Evolutionary conservation across 2,329 filamentous ascomycete genomes (phyloP).

Genomic region (Penicillium palitans): DNA sequence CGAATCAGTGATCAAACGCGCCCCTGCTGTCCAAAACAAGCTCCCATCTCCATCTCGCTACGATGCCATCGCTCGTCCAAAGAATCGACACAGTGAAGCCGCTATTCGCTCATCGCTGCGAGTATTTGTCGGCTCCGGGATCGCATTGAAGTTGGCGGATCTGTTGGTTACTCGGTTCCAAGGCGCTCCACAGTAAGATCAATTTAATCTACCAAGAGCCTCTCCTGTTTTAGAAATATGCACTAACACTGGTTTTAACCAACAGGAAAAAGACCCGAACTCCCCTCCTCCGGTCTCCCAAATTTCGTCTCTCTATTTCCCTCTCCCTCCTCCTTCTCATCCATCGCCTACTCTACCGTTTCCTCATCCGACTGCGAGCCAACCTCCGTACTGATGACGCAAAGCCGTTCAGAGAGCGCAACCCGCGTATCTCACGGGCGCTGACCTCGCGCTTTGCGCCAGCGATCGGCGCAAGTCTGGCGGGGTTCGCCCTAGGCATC

Average conservation of each 20-base stretch:
- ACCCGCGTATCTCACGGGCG: slow-evolving; percentile 71
- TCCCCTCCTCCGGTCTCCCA: slow-evolving; percentile 58
- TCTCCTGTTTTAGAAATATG: not conserved
- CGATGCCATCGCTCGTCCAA: slow-evolving; percentile 51
- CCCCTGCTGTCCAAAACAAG: slow-evolving; percentile 58
- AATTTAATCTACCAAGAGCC: not conserved
- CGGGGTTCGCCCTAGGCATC: slow-evolving; percentile 78
- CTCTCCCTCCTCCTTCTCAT: slow-evolving; percentile 83
- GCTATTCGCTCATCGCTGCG: slow-evolving; percentile 70
- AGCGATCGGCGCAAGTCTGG: slow-evolving; percentile 84
- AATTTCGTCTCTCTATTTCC: slow-evolving; percentile 76
- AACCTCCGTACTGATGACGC: slow-evolving; percentile 80
- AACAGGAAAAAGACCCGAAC: slow-evolving; percentile 39
- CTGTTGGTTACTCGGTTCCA: slow-evolving; percentile 42
- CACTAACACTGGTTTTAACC: not conserved
- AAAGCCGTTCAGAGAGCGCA: slow-evolving; percentile 75
- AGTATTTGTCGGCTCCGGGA: slow-evolving; percentile 65
- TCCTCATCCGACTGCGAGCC: slow-evolving; percentile 75
- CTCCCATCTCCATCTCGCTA: slow-evolving; percentile 53
- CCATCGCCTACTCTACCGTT: slow-evolving; percentile 85
- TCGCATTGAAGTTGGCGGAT: slow-evolving; percentile 64
- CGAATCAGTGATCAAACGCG: slow-evolving; percentile 75
- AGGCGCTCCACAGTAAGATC: slow-evolving; percentile 26
- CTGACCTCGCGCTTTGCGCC: slow-evolving; percentile 83
- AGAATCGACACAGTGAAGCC: slow-evolving; percentile 68